phyloP scores from a whole-genome alignment of 2,329 filamentous ascomycete genomes.

The Penicillium frequentans region DNA sequence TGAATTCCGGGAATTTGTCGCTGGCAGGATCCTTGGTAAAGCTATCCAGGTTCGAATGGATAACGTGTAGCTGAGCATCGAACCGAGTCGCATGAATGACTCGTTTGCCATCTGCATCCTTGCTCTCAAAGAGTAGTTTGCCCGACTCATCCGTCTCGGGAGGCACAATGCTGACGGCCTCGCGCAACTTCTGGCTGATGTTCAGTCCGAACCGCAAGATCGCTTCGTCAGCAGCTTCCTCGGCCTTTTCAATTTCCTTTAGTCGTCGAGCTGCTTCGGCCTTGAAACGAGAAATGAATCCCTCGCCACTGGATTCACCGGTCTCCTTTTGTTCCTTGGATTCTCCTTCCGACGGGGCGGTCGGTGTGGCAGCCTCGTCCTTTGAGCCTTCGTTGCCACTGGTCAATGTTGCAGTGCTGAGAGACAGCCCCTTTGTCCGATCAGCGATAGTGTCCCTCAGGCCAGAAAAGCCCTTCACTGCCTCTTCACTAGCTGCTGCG shows the following conservation, averaged over 20 bases:
- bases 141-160: constrained; percentile 56
- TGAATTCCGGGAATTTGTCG: constrained; percentile 73
- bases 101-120: constrained; percentile 82
- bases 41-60: constrained; percentile 80
- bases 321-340: constrained; percentile 22
- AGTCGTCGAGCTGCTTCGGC: constrained; percentile 77
- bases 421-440: constrained; percentile 71
- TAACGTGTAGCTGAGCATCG: constrained; percentile 92
- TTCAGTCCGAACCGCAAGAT: constrained; percentile 88
- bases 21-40: constrained; percentile 80
- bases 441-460: constrained; percentile 67
- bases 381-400: constrained; percentile 23
- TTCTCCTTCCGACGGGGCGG: constrained; percentile 22
- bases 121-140: constrained; percentile 86
- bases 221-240: constrained; percentile 95
- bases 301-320: constrained; percentile 47
- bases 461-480: constrained; percentile 74
- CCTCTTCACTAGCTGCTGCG: constrained; percentile 74
- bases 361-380: constrained; percentile 32
- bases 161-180: constrained; percentile 85
- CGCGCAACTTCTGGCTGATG: constrained; percentile 82
- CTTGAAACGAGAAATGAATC: constrained; percentile 74
- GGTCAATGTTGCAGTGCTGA: constrained; percentile 47
- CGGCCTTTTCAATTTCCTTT: constrained; percentile 85
- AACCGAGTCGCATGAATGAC: constrained; percentile 94